Percentiles rank a stretch among this genome's conserved stretches.
These are phyloP conservation scores for Pulveroboletus sp. DNA, from an alignment of 768 basidiomycete genomes.

Conservation along the genomic window DNA sequence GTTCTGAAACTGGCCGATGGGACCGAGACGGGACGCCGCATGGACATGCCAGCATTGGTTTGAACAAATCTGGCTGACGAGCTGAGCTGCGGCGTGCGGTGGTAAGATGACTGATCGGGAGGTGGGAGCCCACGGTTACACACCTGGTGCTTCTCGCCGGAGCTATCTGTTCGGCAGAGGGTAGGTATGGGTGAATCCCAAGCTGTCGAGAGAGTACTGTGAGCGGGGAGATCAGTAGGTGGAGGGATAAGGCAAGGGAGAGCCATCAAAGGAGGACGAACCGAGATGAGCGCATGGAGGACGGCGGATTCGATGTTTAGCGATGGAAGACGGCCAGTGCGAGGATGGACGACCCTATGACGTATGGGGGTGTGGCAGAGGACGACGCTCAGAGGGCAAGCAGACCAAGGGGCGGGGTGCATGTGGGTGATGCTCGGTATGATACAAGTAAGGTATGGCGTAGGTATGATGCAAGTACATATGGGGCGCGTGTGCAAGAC, in stretches of 20 bases:
- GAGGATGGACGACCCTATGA: too few relatives aligned
- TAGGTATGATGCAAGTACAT: slow-evolving; percentile 26
- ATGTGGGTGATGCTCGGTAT: slow-evolving; percentile 17
- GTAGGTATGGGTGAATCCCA: slow-evolving; percentile 50
- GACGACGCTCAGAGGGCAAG: too few relatives aligned
- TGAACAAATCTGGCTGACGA: slow-evolving; percentile 62
- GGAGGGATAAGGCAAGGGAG: slow-evolving; percentile 1
- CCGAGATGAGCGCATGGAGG: too few relatives aligned
- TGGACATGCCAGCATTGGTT: too few relatives aligned
- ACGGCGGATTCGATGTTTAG: too few relatives aligned
- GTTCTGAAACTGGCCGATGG: slow-evolving; percentile 36
- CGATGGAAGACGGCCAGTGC: too few relatives aligned
- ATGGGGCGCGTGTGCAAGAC: slow-evolving; percentile 16
- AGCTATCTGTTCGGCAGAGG: slow-evolving; percentile 48
- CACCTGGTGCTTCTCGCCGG: slow-evolving; percentile 41
- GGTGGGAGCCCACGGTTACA: slow-evolving; percentile 43
- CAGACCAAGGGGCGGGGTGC: too few relatives aligned
- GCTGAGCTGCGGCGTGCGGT: slow-evolving; percentile 40
- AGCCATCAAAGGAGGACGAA: slow-evolving; percentile 18
- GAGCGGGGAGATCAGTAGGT: slow-evolving; percentile 33
- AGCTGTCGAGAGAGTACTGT: slow-evolving; percentile 59
- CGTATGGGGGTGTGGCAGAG: slow-evolving; percentile 4
- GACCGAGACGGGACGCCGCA: slow-evolving; percentile 1
- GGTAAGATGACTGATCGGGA: slow-evolving; percentile 9
- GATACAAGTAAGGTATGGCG: slow-evolving; percentile 23